phyloP scores from a whole-genome alignment of 345 rosid species.

The Citrus mangshanensis region DNA sequence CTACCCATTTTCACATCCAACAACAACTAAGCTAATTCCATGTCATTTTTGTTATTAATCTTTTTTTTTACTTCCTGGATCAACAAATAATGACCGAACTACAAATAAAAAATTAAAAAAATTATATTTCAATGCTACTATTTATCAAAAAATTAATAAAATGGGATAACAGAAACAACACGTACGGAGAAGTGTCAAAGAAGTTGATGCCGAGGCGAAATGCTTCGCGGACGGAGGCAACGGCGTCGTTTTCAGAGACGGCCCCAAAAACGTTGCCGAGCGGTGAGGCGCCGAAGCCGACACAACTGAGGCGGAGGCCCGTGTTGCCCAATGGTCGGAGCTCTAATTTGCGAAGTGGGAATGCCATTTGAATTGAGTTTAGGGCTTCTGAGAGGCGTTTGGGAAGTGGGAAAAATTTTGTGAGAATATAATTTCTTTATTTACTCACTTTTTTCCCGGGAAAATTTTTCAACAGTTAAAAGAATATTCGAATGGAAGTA shows the following conservation, averaged over 20 bases:
- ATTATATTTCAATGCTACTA: background rate
- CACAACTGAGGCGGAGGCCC: slow-evolving; percentile 67
- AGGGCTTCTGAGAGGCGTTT: background rate
- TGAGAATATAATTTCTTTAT: background rate
- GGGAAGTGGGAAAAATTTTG: background rate
- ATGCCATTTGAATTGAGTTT: background rate
- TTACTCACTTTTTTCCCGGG: background rate
- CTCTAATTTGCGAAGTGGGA: slow-evolving; percentile 42
- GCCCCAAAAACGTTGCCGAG: slow-evolving; percentile 85
- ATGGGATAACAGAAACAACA: background rate
- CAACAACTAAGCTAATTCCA: background rate
- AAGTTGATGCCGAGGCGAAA: slow-evolving; percentile 87
- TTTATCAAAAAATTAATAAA: background rate
- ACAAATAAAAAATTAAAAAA: background rate
- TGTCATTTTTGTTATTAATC: background rate
- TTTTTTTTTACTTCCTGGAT: background rate
- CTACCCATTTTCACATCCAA: background rate
- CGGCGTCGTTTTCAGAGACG: slow-evolving; percentile 74
- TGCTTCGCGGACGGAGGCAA: slow-evolving; percentile 77
- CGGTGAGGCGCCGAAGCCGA: slow-evolving; percentile 93
- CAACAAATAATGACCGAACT: background rate
- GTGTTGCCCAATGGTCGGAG: slow-evolving; percentile 61
- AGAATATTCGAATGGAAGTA: background rate
- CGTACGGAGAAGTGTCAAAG: slow-evolving; percentile 98
- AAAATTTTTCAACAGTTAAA: background rate